Percentiles rank a stretch among this genome's conserved stretches.
These are phyloP conservation scores for Gloeostereum incarnatum DNA, from an alignment of 768 basidiomycete species.

Conservation along the genomic window DNA sequence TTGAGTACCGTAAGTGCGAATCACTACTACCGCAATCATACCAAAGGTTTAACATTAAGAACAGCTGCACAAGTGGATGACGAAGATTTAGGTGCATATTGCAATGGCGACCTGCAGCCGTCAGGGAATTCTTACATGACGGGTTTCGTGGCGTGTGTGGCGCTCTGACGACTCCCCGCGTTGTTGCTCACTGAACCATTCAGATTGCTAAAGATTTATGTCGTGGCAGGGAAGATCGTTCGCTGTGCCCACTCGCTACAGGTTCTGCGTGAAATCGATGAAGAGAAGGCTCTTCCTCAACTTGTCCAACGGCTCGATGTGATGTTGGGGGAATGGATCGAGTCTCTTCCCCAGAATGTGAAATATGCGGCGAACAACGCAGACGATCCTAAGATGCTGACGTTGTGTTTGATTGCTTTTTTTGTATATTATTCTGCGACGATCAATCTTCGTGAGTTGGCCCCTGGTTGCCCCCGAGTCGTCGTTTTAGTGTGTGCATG, in stretches of 20 bases:
- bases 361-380: slow-evolving; percentile 7
- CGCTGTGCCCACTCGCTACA: slow-evolving; percentile 9
- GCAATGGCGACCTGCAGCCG: slow-evolving; percentile 4
- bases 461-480: not conserved
- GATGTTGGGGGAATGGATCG: slow-evolving; percentile 8
- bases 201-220: slow-evolving; percentile 10
- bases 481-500: not conserved
- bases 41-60: too few species aligned
- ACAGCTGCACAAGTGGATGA: slow-evolving; percentile 11
- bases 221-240: slow-evolving; percentile 11
- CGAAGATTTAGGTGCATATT: slow-evolving; percentile 5
- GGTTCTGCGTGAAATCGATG: slow-evolving; percentile 8
- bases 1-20: slow-evolving; percentile 9
- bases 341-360: slow-evolving; percentile 7
- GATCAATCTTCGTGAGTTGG: slow-evolving; percentile 12
- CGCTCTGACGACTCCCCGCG: too few species aligned
- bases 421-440: slow-evolving; percentile 13
- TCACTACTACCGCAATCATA: too few species aligned
- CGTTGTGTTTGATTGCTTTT: slow-evolving; percentile 11
- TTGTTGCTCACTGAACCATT: not conserved
- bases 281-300: slow-evolving; percentile 2
- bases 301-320: slow-evolving; percentile 6
- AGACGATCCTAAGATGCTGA: slow-evolving; percentile 8
- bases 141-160: slow-evolving; percentile 12
- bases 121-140: slow-evolving; percentile 8